phyloP scores from a whole-genome alignment of 345 rosid genomes.

The Anacardium occidentale region DNA sequence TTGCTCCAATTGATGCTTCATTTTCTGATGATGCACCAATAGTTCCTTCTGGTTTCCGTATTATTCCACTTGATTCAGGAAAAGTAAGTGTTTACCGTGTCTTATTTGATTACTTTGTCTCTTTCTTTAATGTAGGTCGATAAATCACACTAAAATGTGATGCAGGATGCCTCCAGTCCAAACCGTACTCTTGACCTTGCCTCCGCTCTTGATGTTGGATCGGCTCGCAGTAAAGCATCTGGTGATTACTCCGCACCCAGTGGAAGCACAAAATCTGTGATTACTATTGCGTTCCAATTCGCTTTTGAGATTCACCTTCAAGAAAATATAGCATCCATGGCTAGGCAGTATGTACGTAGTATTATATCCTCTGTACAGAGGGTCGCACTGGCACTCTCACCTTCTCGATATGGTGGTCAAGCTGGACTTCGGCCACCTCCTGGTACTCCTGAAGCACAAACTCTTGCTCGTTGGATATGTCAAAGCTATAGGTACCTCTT shows the following conservation, averaged over 20 bases:
- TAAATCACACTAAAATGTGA: background rate
- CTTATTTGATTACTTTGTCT: background rate
- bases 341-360: constrained; percentile 84
- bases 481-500: constrained; percentile 62
- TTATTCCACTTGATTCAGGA: constrained; percentile 84
- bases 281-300: constrained; percentile 95
- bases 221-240: constrained; percentile 50
- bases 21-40: constrained; percentile 95
- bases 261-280: constrained; percentile 74
- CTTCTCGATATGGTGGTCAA: constrained; percentile 60
- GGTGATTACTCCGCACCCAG: constrained; percentile 55
- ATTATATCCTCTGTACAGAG: constrained; percentile 90
- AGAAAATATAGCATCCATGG: constrained; percentile 84
- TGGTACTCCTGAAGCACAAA: constrained; percentile 83
- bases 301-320: constrained; percentile 88
- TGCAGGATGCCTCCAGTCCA: constrained; percentile 80
- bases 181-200: constrained; percentile 95
- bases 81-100: constrained; percentile 40
- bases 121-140: background rate
- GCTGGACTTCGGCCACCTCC: constrained; percentile 64
- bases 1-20: constrained; percentile 97
- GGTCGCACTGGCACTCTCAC: constrained; percentile 93
- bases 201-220: constrained; percentile 81
- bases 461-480: constrained; percentile 88
- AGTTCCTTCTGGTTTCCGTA: constrained; percentile 94